A percentile compares a stretch with the other conserved stretches of the same genome.
Evolutionary conservation across 345 rosid species (phyloP).

Genomic region (Euphorbia tirucalli): DNA sequence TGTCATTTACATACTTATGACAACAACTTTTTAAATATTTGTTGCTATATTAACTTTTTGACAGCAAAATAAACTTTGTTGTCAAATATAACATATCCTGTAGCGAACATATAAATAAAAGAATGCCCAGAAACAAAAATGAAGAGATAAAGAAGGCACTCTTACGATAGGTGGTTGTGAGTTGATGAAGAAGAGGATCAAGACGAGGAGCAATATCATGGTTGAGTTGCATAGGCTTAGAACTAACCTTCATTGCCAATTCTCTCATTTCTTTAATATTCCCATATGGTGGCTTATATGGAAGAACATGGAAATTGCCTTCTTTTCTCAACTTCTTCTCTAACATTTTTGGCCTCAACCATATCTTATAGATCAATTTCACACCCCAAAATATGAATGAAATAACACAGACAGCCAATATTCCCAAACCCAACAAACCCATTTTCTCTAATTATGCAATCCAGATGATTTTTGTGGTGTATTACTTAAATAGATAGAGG

Average conservation of each 20-base stretch:
- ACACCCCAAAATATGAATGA: conserved; percentile 16
- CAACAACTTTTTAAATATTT: too few relatives aligned
- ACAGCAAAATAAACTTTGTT: too few relatives aligned
- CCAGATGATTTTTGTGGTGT: too few relatives aligned
- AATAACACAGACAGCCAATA: background rate
- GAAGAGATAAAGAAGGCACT: too few relatives aligned
- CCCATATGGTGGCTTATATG: conserved; percentile 21
- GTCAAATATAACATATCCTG: too few relatives aligned
- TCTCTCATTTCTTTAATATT: conserved; percentile 22
- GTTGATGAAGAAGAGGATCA: conserved; percentile 28
- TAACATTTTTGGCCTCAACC: conserved; percentile 32
- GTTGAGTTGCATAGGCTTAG: conserved; percentile 6
- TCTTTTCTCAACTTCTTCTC: conserved; percentile 26
- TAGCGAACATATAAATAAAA: too few relatives aligned
- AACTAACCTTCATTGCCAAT: conserved; percentile 11
- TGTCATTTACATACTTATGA: too few relatives aligned
- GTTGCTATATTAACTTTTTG: too few relatives aligned
- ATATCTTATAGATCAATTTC: conserved; percentile 13
- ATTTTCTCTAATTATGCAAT: too few relatives aligned
- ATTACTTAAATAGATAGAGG: too few relatives aligned
- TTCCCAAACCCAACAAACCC: background rate
- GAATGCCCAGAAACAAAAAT: background rate
- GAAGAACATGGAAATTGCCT: conserved; percentile 24
- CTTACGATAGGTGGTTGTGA: conserved; percentile 14
- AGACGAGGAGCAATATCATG: conserved; percentile 26